Evolutionary conservation across 345 rosid genomes (phyloP), one percentile per base, ranked within the genome.

Genomic region (Turnera subulata): DNA sequence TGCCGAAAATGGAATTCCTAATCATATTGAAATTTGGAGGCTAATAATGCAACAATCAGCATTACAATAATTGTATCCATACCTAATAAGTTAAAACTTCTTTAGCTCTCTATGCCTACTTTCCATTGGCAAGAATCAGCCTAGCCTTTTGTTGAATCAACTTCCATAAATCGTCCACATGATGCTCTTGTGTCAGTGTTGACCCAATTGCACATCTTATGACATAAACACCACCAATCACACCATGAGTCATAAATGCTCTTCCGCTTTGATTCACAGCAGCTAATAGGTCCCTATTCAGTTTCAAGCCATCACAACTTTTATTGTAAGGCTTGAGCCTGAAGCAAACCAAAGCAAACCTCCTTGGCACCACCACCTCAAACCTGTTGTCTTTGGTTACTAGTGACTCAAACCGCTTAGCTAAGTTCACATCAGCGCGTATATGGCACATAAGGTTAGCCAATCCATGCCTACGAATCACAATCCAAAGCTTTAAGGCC

Each of bases 401-500:
- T 13, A 56, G 24, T 10, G 50, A 15, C 62, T 56, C 61, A 15
- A 65, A 65, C 17, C 35, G 21, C 57, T 45, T 46, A 1, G 74
- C 74, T 64, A 69, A 47, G 42, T 15, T 15, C 15, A 68, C 62
- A 25, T 68, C 67, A 46, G 67, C 54, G 2, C 69, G 62, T 6
- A 72, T 61, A 53, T 64, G 69, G 24, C 17, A 1, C 66, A 48
- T 64, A 3, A 76, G 56, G 13, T 57, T 64, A 8, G 11, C 52
- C 13, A 69, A 12, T 12, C 77, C 81, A 38, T 76, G 60, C 25
- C 53, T 40, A 1, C 64, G 61, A 10, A 76, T 68, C 66, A 76
- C 75, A 13, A 76, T 15, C 77, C 75, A 76, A 1, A 76, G 75
- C 62, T 65, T 76, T 29, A 76, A 21, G 1, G 77, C 74, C 13